Conservation (phyloP, 148 eudicot genomes). For the Arbutus unedo region DNA sequence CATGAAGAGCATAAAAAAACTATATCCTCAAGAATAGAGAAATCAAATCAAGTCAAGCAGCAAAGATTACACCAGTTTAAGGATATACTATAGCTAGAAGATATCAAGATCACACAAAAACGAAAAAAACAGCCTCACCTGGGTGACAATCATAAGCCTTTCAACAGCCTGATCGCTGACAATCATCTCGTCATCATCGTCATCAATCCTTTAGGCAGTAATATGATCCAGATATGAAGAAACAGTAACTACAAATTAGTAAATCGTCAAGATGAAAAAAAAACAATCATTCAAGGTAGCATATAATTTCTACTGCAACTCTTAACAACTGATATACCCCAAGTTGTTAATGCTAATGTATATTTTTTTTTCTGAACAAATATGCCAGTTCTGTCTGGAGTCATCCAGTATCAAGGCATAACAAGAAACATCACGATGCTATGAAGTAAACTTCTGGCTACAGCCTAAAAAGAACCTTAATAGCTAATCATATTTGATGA, state of each 20-base stretch:
- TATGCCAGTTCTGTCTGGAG: too few species aligned
- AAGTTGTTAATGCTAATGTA: neutral
- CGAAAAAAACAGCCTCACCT: constrained; percentile 41
- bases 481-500: too few species aligned
- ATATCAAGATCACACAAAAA: neutral
- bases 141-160: constrained; percentile 91
- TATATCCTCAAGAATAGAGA: neutral
- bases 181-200: constrained; percentile 69
- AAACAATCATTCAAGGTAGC: neutral
- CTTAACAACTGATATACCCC: neutral
- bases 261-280: neutral
- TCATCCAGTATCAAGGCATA: neutral
- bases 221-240: constrained; percentile 14
- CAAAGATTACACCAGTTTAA: neutral
- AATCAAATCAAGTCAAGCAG: neutral
- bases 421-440: neutral
- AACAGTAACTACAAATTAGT: neutral
- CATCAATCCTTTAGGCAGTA: constrained; percentile 56
- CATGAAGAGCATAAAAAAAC: neutral
- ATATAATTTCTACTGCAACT: neutral
- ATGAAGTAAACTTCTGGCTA: neutral
- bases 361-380: too few species aligned
- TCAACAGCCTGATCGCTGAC: constrained; percentile 73
- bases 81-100: neutral
- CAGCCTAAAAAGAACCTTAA: neutral